Evolutionary conservation across 495 filamentous ascomycete genomes (phyloP).

Genomic region (Rusavskia elegans): DNA sequence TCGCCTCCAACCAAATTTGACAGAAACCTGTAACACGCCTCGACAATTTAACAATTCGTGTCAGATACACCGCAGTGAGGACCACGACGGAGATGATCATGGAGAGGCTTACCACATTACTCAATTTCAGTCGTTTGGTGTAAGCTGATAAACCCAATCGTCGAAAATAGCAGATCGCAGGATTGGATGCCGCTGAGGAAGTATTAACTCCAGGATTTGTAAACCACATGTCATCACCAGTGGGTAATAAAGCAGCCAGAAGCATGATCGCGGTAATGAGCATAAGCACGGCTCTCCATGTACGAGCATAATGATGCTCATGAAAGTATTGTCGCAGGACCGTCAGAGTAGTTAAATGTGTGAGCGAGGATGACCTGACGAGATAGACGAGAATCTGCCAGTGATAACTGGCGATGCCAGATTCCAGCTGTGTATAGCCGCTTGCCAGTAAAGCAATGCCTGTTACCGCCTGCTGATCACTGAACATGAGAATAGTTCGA

Average conservation of each 20-base stretch:
- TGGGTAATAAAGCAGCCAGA: not conserved
- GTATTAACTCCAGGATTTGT: not conserved
- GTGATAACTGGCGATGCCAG: constrained; percentile 18
- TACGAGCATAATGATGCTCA: not conserved
- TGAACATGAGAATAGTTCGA: too few relatives aligned
- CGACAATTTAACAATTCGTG: not conserved
- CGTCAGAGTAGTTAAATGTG: constrained; percentile 22
- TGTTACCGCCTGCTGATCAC: constrained; percentile 1
- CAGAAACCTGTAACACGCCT: not conserved
- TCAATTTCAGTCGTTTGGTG: not conserved
- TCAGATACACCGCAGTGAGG: not conserved
- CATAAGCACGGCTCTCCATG: constrained; percentile 3
- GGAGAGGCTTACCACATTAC: not conserved
- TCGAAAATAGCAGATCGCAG: not conserved
- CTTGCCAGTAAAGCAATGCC: constrained; percentile 12
- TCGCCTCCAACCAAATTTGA: not conserved
- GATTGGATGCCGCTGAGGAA: not conserved
- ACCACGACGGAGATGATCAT: not conserved
- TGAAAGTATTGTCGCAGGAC: constrained; percentile 14
- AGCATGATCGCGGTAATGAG: constrained; percentile 1
- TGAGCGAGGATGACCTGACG: constrained; percentile 25
- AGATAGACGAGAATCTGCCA: constrained; percentile 22
- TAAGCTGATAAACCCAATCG: not conserved
- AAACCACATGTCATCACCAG: not conserved
- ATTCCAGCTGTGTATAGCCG: constrained; percentile 8